These are phyloP conservation scores for Neurospora tetraspora DNA, from an alignment of 495 filamentous ascomycete species.

Conservation along the genomic window DNA sequence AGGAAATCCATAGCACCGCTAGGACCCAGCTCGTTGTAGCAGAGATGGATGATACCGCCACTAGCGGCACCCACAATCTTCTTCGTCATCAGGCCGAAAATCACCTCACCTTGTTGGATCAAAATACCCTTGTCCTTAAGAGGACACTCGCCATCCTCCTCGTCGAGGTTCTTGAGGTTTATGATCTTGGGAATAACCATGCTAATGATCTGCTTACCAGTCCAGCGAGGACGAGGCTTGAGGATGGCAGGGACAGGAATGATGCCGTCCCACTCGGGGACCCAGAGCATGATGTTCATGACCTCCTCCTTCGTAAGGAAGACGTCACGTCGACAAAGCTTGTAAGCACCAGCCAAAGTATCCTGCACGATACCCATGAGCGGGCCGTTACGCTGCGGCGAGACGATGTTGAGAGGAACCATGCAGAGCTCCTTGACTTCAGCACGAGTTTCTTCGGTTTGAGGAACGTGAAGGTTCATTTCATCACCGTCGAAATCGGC, in stretches of 20 bases:
- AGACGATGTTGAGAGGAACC: constrained; percentile 95
- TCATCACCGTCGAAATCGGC: constrained; percentile 99
- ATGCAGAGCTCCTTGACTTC: constrained; percentile 90
- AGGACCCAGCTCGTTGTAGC: constrained; percentile 87
- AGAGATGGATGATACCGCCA: constrained; percentile 86
- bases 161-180: constrained; percentile 59
- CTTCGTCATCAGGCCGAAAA: constrained; percentile 85
- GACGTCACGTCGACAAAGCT: constrained; percentile 84
- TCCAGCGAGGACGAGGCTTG: constrained; percentile 89
- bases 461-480: constrained; percentile 97
- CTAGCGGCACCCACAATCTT: constrained; percentile 83
- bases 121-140: constrained; percentile 70
- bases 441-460: constrained; percentile 92
- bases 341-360: constrained; percentile 91
- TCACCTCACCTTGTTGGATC: constrained; percentile 76
- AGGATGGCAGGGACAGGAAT: constrained; percentile 85
- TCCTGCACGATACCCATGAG: constrained; percentile 99
- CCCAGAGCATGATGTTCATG: constrained; percentile 94
- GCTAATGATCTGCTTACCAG: constrained; percentile 96
- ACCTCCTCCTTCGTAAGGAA: constrained; percentile 84
- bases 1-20: constrained; percentile 87
- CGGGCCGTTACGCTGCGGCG: constrained; percentile 90
- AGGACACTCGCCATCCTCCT: constrained; percentile 48
- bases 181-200: constrained; percentile 81
- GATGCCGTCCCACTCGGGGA: constrained; percentile 92